phyloP scores from a whole-genome alignment of 1,139 yeast genomes.

The Kazachstania sp. region DNA sequence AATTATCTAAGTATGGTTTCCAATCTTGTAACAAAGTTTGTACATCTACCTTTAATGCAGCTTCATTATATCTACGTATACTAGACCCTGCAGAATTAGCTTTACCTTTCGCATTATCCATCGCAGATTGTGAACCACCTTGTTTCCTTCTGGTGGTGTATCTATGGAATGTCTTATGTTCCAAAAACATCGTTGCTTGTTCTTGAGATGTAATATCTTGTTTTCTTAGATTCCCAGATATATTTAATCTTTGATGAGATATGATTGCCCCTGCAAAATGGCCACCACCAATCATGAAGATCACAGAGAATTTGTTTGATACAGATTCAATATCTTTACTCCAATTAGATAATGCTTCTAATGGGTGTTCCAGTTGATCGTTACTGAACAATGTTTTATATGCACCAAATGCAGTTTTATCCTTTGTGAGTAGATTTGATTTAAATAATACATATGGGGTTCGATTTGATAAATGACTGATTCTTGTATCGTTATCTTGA shows the following conservation, averaged over 20 bases:
- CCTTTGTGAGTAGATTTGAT: conserved; percentile 37
- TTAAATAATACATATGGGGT: conserved; percentile 55
- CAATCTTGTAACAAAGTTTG: conserved; percentile 59
- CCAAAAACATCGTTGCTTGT: conserved; percentile 57
- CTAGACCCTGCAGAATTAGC: conserved; percentile 96
- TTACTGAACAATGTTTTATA: conserved; percentile 59
- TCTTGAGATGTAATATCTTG: conserved; percentile 40
- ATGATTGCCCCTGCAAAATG: conserved; percentile 95
- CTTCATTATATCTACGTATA: conserved; percentile 82
- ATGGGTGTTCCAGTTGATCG: conserved; percentile 32
- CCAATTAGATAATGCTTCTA: conserved; percentile 28
- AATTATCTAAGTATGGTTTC: conserved; percentile 49
- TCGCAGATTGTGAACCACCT: conserved; percentile 94
- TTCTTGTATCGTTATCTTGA: neutral
- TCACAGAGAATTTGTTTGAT: conserved; percentile 44
- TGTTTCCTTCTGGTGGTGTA: conserved; percentile 95
- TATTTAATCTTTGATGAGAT: conserved; percentile 51
- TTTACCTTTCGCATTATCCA: conserved; percentile 85
- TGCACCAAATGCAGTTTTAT: conserved; percentile 48
- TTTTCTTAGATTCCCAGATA: conserved; percentile 42
- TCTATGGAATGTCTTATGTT: conserved; percentile 83
- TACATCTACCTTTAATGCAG: conserved; percentile 69
- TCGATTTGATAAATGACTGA: conserved; percentile 50
- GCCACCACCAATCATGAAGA: conserved; percentile 95
- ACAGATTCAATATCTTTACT: conserved; percentile 19